Percentiles rank a stretch among this genome's conserved stretches.
Conservation (phyloP, 768 basidiomycete species). For the Pleurotus pulmonarius region DNA sequence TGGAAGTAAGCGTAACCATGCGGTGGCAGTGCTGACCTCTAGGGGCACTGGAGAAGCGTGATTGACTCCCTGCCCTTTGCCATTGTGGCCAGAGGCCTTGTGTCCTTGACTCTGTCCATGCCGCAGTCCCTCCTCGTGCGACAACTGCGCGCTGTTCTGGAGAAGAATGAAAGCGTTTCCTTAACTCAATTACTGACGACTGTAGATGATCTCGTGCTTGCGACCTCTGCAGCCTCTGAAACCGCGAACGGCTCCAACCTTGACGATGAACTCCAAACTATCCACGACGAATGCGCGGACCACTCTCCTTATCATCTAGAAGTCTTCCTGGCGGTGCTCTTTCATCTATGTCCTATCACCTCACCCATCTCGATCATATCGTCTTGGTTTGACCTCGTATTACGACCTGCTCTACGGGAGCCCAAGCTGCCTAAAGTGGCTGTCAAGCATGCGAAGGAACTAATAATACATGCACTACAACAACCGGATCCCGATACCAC, state of each 20-base stretch:
- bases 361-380: constrained; percentile 66
- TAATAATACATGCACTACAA: constrained; percentile 61
- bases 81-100: not conserved
- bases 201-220: constrained; percentile 53
- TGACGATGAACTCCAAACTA: constrained; percentile 64
- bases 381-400: constrained; percentile 76
- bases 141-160: constrained; percentile 57
- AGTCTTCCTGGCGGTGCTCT: constrained; percentile 62
- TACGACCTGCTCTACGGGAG: constrained; percentile 76
- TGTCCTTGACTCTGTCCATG: constrained; percentile 15
- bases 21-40: too few relatives aligned
- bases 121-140: constrained; percentile 37
- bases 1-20: too few relatives aligned
- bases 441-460: constrained; percentile 65
- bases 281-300: constrained; percentile 62
- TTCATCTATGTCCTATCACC: constrained; percentile 58
- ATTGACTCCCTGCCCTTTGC: constrained; percentile 16
- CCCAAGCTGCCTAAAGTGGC: constrained; percentile 58
- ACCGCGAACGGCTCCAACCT: constrained; percentile 37
- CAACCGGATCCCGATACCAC: constrained; percentile 34
- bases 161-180: constrained; percentile 48
- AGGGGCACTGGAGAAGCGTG: too few relatives aligned
- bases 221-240: constrained; percentile 43
- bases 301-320: constrained; percentile 63
- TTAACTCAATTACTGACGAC: constrained; percentile 43